Percentiles rank a stretch among this genome's conserved stretches.
Evolutionary conservation across 208 protist genomes (phyloP).

Genomic region (Leishmania arabica): DNA sequence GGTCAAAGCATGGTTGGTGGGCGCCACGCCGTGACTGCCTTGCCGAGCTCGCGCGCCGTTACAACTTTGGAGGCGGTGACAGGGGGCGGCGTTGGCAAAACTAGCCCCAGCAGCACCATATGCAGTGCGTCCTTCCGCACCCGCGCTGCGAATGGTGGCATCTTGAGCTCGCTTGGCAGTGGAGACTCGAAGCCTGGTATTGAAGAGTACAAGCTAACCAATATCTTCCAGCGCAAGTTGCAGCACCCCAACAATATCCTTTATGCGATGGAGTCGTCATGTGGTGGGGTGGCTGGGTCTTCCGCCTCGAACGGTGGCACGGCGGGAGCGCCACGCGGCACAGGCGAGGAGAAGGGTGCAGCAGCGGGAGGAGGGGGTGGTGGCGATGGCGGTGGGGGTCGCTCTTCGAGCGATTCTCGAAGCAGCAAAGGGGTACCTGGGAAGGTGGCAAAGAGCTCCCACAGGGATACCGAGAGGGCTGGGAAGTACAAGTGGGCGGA

Average conservation of each 20-base stretch:
- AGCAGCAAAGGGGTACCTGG: not conserved
- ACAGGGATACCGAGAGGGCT: conserved; percentile 15
- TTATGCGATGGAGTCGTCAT: conserved; percentile 20
- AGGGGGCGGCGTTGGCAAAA: not conserved
- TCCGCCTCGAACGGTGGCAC: not conserved
- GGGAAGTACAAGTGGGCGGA: conserved; percentile 23
- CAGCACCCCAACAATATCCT: not conserved
- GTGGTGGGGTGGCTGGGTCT: not conserved
- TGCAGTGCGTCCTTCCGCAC: conserved; percentile 10
- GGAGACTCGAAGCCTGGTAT: not conserved
- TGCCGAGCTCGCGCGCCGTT: conserved; percentile 15
- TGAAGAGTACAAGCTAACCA: conserved; percentile 26
- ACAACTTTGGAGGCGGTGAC: conserved; percentile 28
- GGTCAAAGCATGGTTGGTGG: conserved; percentile 8
- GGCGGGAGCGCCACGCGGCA: no score
- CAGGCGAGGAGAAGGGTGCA: not conserved
- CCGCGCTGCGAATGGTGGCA: conserved; percentile 18
- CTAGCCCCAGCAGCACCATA: conserved; percentile 3
- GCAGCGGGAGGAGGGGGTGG: conserved; percentile 1
- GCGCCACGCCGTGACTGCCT: conserved; percentile 17
- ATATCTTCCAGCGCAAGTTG: conserved; percentile 20
- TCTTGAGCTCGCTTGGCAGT: conserved; percentile 13
- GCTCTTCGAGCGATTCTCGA: conserved; percentile 8
- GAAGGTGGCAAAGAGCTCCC: not conserved
- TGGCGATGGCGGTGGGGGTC: conserved; percentile 32